A percentile compares a stretch with the other conserved stretches of the same genome.
phyloP scores from a whole-genome alignment of 2,329 filamentous ascomycete genomes.

The Penicillium paneum region DNA sequence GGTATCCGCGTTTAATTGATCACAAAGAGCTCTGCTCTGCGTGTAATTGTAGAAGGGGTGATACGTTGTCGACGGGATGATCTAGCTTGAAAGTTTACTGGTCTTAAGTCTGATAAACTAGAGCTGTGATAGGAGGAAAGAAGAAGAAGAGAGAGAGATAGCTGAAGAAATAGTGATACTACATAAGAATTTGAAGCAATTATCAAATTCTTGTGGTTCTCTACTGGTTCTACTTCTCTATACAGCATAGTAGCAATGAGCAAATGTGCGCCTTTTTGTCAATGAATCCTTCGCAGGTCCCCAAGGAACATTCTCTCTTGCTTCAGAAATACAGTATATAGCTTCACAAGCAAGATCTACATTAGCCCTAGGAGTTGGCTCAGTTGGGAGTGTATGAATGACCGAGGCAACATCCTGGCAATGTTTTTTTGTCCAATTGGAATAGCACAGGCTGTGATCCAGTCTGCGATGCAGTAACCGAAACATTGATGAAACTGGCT shows the following conservation, averaged over 20 bases:
- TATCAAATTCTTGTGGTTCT: background rate
- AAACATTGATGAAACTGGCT: background rate
- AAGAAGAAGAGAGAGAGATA: background rate
- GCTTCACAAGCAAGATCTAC: background rate
- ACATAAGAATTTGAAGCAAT: background rate
- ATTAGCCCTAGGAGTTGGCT: background rate
- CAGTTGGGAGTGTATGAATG: background rate
- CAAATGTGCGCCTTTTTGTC: background rate
- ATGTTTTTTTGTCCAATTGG: background rate
- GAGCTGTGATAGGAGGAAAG: background rate
- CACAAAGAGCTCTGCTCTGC: background rate
- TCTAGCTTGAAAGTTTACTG: background rate
- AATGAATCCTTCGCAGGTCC: background rate
- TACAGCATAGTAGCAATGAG: background rate
- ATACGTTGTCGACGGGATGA: too few species aligned
- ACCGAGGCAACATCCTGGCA: background rate
- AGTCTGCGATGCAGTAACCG: background rate
- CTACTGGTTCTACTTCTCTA: background rate
- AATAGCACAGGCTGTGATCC: background rate
- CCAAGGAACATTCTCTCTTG: too few species aligned
- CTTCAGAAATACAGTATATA: background rate
- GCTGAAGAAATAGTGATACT: background rate
- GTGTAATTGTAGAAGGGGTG: background rate
- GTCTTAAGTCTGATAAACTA: background rate
- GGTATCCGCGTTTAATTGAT: background rate